Evolutionary conservation across 179 eudicot genomes (phyloP), one percentile per base, ranked within the genome.

Genomic region (Beta corolliflora): DNA sequence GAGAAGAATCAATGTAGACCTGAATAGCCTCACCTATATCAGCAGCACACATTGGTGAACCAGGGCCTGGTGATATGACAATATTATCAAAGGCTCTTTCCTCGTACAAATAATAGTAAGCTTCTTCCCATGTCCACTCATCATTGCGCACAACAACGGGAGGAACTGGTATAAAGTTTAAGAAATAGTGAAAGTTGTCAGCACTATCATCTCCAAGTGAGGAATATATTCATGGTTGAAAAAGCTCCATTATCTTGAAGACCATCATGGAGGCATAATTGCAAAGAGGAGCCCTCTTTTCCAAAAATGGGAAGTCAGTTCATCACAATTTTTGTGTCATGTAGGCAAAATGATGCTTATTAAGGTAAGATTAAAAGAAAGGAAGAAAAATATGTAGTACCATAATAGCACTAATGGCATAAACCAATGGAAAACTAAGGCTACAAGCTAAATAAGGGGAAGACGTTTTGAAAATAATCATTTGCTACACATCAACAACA

Each of bases 1-100:
- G 52, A 48, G 52, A 14, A 16, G 54, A 45, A 46, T 21, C 10
- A 45, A 45, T 10, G 46, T 10, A 18, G 69, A 77, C 71, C 45
- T 15, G 77, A 77, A 80, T 60, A 79, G 71, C 55, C 88, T 77
- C 61, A 94, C 99, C 99, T 89, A 97, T 90, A 83, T 97, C 99
- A 72, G 90, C 83, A 29, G 93, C 83, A 83, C 94, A 85, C 73
- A 87, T 77, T 64, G 99, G 99, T 72, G 98, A 94, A 78, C 99
- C 99, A 80, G 99, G 99, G 53, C 99, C 99, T 31, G 99, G 99
- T 59, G 99, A 97, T 82, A 97, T 93, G 79, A 97, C 98, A 83
- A 97, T 90, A 85, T 93, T 97, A 85, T 97, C 99, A 82, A 97
- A 97, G 61, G 94, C 94, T 84, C 88, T 91, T 83, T 90, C 92